Conservation (phyloP, 148 eudicot genomes). For the Amaranthus palmeri region DNA sequence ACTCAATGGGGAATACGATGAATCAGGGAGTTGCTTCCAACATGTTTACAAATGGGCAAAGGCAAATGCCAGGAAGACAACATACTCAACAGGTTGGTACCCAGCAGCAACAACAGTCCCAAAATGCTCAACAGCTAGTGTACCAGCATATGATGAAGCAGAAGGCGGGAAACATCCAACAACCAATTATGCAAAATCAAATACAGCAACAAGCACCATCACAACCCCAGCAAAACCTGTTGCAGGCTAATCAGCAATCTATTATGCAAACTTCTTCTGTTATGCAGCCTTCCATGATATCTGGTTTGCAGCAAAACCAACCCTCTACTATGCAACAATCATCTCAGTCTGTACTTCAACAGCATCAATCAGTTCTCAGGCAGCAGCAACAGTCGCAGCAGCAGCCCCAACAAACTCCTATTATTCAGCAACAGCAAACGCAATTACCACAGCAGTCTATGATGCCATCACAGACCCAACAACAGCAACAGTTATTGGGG, state of each 20-base stretch:
- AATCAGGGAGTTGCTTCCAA: slow-evolving; percentile 67
- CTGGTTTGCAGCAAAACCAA: slow-evolving; percentile 66
- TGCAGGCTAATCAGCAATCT: slow-evolving; percentile 61
- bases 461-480: slow-evolving; percentile 41
- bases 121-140: slow-evolving; percentile 54
- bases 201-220: slow-evolving; percentile 42
- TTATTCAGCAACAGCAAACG: slow-evolving; percentile 51
- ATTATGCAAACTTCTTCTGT: slow-evolving; percentile 66
- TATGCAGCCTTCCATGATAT: slow-evolving; percentile 57
- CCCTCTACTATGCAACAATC: slow-evolving; percentile 63
- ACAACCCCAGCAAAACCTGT: slow-evolving; percentile 42
- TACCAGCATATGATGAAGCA: slow-evolving; percentile 65
- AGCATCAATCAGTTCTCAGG: slow-evolving; percentile 57
- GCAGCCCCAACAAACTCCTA: slow-evolving; percentile 43
- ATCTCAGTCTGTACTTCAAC: slow-evolving; percentile 66
- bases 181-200: slow-evolving; percentile 48
- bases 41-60: slow-evolving; percentile 64
- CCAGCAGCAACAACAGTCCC: slow-evolving; percentile 61
- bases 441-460: slow-evolving; percentile 49
- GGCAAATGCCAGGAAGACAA: slow-evolving; percentile 77
- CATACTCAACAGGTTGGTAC: slow-evolving; percentile 44
- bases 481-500: slow-evolving; percentile 31
- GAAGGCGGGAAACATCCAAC: slow-evolving; percentile 59
- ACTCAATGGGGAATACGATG: slow-evolving; percentile 61
- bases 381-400: slow-evolving; percentile 44